Base-by-base conservation (phyloP, 163 green algal genomes). In the Botryococcus braunii region DNA sequence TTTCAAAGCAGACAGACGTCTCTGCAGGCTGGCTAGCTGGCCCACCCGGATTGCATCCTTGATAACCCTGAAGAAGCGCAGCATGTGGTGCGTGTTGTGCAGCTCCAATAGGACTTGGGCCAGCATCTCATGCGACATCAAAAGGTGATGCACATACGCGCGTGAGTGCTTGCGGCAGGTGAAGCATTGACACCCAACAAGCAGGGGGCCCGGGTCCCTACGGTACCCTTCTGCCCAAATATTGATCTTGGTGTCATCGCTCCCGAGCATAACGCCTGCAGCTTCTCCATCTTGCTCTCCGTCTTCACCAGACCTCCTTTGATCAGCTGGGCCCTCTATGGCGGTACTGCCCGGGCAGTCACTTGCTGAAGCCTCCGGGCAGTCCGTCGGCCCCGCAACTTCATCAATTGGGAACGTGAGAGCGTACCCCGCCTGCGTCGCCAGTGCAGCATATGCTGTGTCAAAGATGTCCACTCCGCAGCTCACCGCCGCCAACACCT, bases 61-160 rank as follows among this genome's bases (percentile, higher is more conserved):
- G 17, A 89, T 68, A 2, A 46, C 70, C n/a, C 2, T 60, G 65
- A 90, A 85, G 74, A 92, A 93, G 7, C 34, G 40, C 11, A 80
- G 62, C 52, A 80, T 83, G 72, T 91, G 83, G 68, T 86, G 69
- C 0, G 76, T 83, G 77, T 95, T 95, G 78, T 95, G 88, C 25
- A 87, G 50, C 56, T 96, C 88, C 37, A 96, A 76, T 65, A 96
- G 75, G 34, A 96, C 85, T 34, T 90, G 68, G 1, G 77, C 88
- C 32, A 88, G 76, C 86, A 95, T 91, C 73, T 95, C 88, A 64
- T 91, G 83, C 1, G 68, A 62, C 36, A 91, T 76, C 57, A 96
- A 79, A 59, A 96, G 79, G 79, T 96, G 90, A 73, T 96, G 90
- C 13, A 96, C 27, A 80, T 96, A 96, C 0, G 85, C 86, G 1